Evolutionary conservation across 1,284 basidiomycete species (phyloP).

Genomic region (Apiotrichum veenhuisii): DNA sequence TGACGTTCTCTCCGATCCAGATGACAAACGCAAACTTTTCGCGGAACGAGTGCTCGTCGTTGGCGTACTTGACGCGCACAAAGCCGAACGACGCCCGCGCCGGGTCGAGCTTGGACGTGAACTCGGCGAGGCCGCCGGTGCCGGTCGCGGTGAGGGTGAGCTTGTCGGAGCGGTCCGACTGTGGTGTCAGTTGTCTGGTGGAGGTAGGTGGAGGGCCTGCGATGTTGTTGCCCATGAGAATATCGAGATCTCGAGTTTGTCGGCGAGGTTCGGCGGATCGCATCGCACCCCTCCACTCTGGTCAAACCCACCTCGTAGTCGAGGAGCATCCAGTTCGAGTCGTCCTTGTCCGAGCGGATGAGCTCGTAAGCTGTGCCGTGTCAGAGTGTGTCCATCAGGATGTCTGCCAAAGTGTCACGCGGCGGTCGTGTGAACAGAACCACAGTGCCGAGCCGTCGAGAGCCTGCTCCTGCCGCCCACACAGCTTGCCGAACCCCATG

Average conservation of each 20-base stretch:
- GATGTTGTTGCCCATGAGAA: background rate
- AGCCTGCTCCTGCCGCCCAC: background rate
- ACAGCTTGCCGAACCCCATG: too few species aligned
- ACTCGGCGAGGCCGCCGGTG: slow-evolving; percentile 69
- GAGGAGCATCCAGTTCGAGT: slow-evolving; percentile 78
- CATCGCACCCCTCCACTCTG: background rate
- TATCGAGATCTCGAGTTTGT: background rate
- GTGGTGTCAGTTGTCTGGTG: slow-evolving; percentile 14
- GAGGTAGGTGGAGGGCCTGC: background rate
- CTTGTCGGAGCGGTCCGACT: slow-evolving; percentile 79
- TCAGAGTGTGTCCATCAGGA: background rate
- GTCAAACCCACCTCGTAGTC: slow-evolving; percentile 68
- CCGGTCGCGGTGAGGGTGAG: slow-evolving; percentile 72
- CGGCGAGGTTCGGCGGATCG: background rate
- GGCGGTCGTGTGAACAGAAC: too few species aligned
- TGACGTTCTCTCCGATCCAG: slow-evolving; percentile 81
- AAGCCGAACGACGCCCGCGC: slow-evolving; percentile 76
- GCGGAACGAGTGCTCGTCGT: slow-evolving; percentile 65
- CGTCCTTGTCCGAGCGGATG: slow-evolving; percentile 73
- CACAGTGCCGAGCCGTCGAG: background rate
- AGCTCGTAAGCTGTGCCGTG: slow-evolving; percentile 71
- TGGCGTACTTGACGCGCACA: slow-evolving; percentile 74
- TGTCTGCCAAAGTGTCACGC: slow-evolving; percentile 11
- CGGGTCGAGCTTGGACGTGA: slow-evolving; percentile 68
- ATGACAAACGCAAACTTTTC: slow-evolving; percentile 86